phyloP scores from a whole-genome alignment of 495 filamentous ascomycete genomes.

The Penicillium bovifimosum region DNA sequence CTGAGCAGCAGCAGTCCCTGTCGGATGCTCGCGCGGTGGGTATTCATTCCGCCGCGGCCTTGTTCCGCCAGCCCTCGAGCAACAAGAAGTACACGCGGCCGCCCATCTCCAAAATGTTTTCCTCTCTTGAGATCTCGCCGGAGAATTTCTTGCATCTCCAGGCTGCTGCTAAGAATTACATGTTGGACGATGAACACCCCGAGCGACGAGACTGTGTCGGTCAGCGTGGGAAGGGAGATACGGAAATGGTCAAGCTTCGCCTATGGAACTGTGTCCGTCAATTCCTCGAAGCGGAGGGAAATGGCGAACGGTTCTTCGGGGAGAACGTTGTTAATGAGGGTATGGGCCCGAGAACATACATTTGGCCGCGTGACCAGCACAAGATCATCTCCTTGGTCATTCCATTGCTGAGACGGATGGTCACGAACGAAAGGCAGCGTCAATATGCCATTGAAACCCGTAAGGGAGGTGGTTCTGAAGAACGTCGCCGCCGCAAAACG shows the following conservation, averaged over 20 bases:
- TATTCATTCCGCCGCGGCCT: constrained; percentile 52
- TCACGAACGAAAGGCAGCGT: constrained; percentile 59
- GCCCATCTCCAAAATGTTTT: constrained; percentile 57
- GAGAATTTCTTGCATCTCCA: constrained; percentile 57
- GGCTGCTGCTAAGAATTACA: constrained; percentile 54
- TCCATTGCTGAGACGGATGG: constrained; percentile 55
- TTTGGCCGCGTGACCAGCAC: constrained; percentile 54
- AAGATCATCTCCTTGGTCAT: constrained; percentile 54
- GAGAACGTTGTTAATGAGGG: constrained; percentile 41
- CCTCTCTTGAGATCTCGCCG: constrained; percentile 51
- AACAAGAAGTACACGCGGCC: constrained; percentile 57
- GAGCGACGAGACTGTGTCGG: constrained; percentile 57
- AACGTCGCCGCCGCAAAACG: constrained; percentile 39
- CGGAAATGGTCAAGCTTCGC: constrained; percentile 56
- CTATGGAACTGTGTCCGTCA: constrained; percentile 55
- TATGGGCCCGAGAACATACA: constrained; percentile 38
- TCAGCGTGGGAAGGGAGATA: constrained; percentile 53
- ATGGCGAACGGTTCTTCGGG: constrained; percentile 53
- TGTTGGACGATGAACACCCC: constrained; percentile 53
- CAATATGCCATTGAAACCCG: constrained; percentile 56
- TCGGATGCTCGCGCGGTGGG: constrained; percentile 47
- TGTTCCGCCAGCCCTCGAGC: constrained; percentile 51
- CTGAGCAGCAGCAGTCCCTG: constrained; percentile 32
- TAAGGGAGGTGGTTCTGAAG: constrained; percentile 42
- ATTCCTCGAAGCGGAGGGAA: constrained; percentile 51